Conservation (phyloP, 768 basidiomycete species). For the Rossbeevera mucosa region DNA sequence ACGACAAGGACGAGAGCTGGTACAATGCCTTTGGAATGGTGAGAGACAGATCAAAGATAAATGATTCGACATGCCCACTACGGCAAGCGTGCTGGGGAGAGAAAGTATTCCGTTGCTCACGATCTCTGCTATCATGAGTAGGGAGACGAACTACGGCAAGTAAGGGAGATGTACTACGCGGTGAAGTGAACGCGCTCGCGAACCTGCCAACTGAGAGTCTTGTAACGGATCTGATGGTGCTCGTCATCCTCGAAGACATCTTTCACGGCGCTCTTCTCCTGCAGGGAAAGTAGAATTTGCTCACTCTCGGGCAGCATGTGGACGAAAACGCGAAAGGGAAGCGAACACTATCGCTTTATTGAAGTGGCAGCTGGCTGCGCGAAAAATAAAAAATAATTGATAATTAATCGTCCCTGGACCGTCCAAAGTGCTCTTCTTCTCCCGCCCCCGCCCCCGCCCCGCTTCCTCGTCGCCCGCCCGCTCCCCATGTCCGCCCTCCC, state of each 20-base stretch:
- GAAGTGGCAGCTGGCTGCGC: neutral
- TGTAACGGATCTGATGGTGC: conserved; percentile 22
- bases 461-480: neutral
- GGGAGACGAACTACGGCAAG: neutral
- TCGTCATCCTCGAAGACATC: conserved; percentile 42
- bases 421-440: neutral
- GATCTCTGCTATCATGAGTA: conserved; percentile 4
- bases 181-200: neutral
- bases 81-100: neutral
- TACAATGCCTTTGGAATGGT: conserved; percentile 3
- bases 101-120: conserved; percentile 1
- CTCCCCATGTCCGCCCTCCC: conserved; percentile 17
- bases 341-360: neutral
- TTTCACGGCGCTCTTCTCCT: neutral
- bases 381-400: neutral
- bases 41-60: neutral
- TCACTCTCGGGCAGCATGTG: neutral
- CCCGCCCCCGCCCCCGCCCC: neutral
- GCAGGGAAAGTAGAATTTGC: neutral
- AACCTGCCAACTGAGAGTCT: conserved; percentile 5
- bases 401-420: neutral
- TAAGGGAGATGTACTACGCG: neutral
- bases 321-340: neutral
- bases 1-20: conserved; percentile 7
- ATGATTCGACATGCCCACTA: conserved; percentile 2